Evolutionary conservation across 1,284 basidiomycete species (phyloP).

Genomic region (Heterobasidion parviporum): DNA sequence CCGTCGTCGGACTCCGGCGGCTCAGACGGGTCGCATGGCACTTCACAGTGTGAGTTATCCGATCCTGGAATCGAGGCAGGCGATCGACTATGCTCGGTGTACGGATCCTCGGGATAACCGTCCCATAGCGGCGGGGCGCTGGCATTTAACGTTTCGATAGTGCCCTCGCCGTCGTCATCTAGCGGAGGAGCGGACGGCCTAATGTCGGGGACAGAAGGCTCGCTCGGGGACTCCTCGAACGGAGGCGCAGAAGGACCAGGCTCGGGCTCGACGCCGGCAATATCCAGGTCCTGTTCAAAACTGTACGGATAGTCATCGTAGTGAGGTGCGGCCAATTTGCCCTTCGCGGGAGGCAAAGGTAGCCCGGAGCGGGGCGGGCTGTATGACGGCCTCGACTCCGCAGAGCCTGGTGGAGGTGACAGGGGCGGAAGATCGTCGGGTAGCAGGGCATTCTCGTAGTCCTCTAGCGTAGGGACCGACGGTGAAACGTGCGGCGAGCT

Average conservation of each 20-base stretch:
- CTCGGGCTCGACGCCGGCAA: slow-evolving; percentile 24
- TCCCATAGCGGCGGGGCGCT: slow-evolving; percentile 22
- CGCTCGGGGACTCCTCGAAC: slow-evolving; percentile 23
- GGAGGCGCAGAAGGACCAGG: slow-evolving; percentile 35
- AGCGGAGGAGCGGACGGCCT: slow-evolving; percentile 9
- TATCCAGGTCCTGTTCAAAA: slow-evolving; percentile 26
- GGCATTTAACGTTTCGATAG: neutral
- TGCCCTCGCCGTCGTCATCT: neutral
- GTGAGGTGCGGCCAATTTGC: slow-evolving; percentile 25
- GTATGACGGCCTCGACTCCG: slow-evolving; percentile 7
- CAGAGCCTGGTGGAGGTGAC: slow-evolving; percentile 4
- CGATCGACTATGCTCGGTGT: neutral
- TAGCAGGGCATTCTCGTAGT: slow-evolving; percentile 1
- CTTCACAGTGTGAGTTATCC: neutral
- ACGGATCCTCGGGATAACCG: slow-evolving; percentile 13
- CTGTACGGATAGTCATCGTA: slow-evolving; percentile 34
- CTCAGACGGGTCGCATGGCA: neutral
- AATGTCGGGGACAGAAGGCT: slow-evolving; percentile 2
- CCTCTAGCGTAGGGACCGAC: slow-evolving; percentile 8
- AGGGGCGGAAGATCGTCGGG: neutral
- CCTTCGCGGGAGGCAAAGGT: slow-evolving; percentile 31
- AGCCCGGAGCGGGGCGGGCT: slow-evolving; percentile 17
- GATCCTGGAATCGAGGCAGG: neutral
- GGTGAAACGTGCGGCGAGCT: neutral
- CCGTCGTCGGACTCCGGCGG: neutral